phyloP scores from a whole-genome alignment of 257 asterid genomes.

The Solanum microdontum region DNA sequence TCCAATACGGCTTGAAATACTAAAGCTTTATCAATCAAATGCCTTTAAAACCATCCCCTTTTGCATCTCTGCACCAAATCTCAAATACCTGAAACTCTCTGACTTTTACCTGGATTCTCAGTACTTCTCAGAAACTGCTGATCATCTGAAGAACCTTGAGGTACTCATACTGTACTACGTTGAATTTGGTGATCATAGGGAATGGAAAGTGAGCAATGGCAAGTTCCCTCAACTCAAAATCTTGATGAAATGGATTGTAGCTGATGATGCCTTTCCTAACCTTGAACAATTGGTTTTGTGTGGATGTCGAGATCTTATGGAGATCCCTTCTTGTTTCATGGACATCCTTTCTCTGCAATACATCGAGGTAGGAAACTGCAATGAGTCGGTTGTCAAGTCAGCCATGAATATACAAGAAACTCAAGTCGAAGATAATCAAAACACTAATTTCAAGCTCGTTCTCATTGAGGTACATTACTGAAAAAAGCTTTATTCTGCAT shows the following conservation, averaged over 20 bases:
- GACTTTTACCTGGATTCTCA: neutral
- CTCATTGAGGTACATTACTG: neutral
- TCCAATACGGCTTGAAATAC: too few relatives aligned
- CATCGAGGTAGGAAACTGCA: neutral
- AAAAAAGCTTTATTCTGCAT: neutral
- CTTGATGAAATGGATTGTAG: neutral
- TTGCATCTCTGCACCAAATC: neutral
- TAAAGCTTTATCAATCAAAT: too few relatives aligned
- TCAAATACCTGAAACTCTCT: neutral
- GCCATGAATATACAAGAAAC: neutral
- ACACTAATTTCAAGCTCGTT: neutral
- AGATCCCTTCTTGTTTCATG: too few relatives aligned
- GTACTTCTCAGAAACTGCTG: neutral
- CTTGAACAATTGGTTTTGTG: too few relatives aligned
- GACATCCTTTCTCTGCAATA: neutral
- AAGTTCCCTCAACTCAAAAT: neutral
- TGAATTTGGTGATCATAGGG: neutral
- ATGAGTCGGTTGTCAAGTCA: neutral
- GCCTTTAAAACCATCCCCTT: too few relatives aligned
- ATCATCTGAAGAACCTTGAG: neutral
- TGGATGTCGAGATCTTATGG: too few relatives aligned
- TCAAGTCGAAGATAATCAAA: neutral
- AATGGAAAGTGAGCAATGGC: neutral
- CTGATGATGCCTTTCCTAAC: neutral
- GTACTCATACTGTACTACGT: fast-evolving